Conservation (phyloP, 1,139 yeast genomes). For the Scheffersomyces titani region DNA sequence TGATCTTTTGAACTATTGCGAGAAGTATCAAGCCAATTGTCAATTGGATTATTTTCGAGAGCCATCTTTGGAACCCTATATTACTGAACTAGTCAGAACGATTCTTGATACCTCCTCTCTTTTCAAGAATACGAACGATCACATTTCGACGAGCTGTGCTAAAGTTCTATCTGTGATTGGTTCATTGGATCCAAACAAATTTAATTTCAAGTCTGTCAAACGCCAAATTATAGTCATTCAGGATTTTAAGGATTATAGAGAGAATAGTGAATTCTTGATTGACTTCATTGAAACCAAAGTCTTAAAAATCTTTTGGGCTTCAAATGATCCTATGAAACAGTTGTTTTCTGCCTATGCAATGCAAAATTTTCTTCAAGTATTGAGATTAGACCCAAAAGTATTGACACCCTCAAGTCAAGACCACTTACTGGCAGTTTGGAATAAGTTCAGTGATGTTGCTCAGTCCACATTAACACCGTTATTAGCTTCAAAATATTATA, state of each 20-base stretch:
- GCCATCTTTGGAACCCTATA: constrained; percentile 28
- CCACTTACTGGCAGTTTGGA: constrained; percentile 51
- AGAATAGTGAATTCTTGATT: constrained; percentile 63
- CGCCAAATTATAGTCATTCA: constrained; percentile 52
- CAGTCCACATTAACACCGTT: constrained; percentile 78
- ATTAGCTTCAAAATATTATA: constrained; percentile 70
- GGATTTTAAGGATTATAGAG: constrained; percentile 63
- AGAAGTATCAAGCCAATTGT: constrained; percentile 48
- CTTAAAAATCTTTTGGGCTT: constrained; percentile 84
- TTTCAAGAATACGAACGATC: constrained; percentile 50
- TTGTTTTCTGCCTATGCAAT: constrained; percentile 83
- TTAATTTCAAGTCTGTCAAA: constrained; percentile 48
- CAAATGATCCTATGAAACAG: constrained; percentile 85
- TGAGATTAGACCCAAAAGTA: constrained; percentile 52
- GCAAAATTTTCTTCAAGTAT: constrained; percentile 76
- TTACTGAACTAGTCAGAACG: constrained; percentile 52
- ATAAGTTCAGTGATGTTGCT: constrained; percentile 63
- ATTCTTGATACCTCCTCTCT: constrained; percentile 62
- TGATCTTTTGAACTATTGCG: constrained; percentile 60
- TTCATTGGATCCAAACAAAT: constrained; percentile 68
- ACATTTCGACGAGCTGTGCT: constrained; percentile 61
- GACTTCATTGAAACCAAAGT: constrained; percentile 68
- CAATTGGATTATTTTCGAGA: constrained; percentile 40
- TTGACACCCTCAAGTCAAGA: constrained; percentile 24
- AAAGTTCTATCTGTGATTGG: constrained; percentile 78